Evolutionary conservation across 495 filamentous ascomycete species (phyloP).

Genomic region (Penicillium cinerascens): DNA sequence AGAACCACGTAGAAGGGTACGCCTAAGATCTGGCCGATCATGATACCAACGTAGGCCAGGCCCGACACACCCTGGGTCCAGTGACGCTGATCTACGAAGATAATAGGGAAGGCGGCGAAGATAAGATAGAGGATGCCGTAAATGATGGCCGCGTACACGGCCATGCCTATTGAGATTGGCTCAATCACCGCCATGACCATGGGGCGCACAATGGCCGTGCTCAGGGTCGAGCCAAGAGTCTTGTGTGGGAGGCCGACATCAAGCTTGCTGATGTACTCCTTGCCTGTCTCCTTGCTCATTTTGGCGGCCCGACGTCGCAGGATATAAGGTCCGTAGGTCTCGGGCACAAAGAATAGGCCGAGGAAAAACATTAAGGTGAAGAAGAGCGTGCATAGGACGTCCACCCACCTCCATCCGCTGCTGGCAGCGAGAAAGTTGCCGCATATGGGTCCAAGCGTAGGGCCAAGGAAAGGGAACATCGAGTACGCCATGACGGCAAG

Average conservation of each 20-base stretch:
- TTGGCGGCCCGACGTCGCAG: slow-evolving; percentile 26
- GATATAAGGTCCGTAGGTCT: slow-evolving; percentile 60
- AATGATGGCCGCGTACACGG: slow-evolving; percentile 59
- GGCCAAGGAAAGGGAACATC: slow-evolving; percentile 45
- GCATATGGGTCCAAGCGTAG: slow-evolving; percentile 46
- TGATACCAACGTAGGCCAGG: slow-evolving; percentile 66
- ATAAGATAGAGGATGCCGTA: slow-evolving; percentile 68
- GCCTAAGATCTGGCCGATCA: slow-evolving; percentile 61
- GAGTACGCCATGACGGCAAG: slow-evolving; percentile 27
- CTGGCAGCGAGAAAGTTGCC: slow-evolving; percentile 49
- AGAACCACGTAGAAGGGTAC: slow-evolving; percentile 23
- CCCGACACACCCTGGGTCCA: slow-evolving; percentile 61
- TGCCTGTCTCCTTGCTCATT: slow-evolving; percentile 41
- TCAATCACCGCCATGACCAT: slow-evolving; percentile 21
- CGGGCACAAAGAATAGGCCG: slow-evolving; percentile 50
- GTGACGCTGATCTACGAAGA: slow-evolving; percentile 61
- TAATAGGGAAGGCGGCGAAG: slow-evolving; percentile 63
- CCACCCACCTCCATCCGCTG: slow-evolving; percentile 57
- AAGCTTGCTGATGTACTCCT: slow-evolving; percentile 35
- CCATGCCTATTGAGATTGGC: slow-evolving; percentile 34
- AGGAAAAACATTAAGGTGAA: slow-evolving; percentile 43
- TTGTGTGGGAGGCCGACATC: slow-evolving; percentile 14
- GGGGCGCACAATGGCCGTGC: slow-evolving; percentile 21
- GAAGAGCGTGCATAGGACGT: slow-evolving; percentile 37
- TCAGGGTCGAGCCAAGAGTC: slow-evolving; percentile 8